Percentiles rank a stretch among this genome's conserved stretches.
phyloP scores from a whole-genome alignment of 805 yeast genomes.

The Myxozyma vanderwaltii region DNA sequence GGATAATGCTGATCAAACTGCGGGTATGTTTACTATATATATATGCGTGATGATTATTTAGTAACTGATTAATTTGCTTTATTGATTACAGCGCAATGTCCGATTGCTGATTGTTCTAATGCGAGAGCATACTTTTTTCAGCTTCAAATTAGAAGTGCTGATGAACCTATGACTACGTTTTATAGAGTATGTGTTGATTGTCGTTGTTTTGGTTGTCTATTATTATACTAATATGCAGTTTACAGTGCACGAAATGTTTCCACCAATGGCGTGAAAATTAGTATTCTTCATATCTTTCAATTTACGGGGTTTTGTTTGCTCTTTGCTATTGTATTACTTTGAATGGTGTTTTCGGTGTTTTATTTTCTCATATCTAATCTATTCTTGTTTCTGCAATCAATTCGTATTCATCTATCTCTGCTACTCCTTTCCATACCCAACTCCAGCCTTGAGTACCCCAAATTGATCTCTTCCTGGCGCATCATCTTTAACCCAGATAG shows the following conservation, averaged over 20 bases:
- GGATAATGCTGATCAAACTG: slow-evolving; percentile 97
- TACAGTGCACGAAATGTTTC: slow-evolving; percentile 84
- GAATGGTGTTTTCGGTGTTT: background rate
- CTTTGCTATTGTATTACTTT: background rate
- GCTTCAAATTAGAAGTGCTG: slow-evolving; percentile 94
- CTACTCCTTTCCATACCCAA: slow-evolving; percentile 9
- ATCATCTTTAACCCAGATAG: slow-evolving; percentile 26
- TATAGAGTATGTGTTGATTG: slow-evolving; percentile 54
- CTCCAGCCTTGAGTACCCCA: slow-evolving; percentile 19
- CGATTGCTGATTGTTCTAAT: slow-evolving; percentile 78
- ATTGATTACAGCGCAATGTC: slow-evolving; percentile 68
- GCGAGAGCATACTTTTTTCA: slow-evolving; percentile 96
- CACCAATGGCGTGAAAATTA: slow-evolving; percentile 96
- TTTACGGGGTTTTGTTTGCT: background rate
- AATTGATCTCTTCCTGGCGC: slow-evolving; percentile 25
- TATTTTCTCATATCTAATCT: background rate
- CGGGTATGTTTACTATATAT: slow-evolving; percentile 35
- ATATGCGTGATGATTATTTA: background rate
- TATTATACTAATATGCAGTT: background rate
- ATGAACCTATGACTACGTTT: slow-evolving; percentile 99
- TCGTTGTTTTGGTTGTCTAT: background rate
- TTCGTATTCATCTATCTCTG: too few relatives aligned
- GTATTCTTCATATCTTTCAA: slow-evolving; percentile 4
- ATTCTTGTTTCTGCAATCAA: background rate
- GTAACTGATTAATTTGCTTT: background rate